Evolutionary conservation across 345 rosid species (phyloP), one percentile per base, ranked within the genome.

Genomic region (Hirschfeldia incana): DNA sequence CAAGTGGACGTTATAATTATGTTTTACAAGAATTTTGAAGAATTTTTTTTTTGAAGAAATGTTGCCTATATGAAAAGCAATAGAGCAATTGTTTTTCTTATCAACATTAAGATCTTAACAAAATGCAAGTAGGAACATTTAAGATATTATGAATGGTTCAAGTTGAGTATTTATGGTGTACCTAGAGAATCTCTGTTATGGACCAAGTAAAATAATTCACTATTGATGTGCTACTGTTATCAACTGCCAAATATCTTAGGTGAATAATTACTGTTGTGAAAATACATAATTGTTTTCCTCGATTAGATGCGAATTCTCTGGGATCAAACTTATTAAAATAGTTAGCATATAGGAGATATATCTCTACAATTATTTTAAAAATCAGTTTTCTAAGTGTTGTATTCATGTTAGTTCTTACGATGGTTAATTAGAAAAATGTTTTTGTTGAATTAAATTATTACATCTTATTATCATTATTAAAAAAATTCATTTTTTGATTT

Each of bases 51-150:
- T 21, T 21, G 21, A 68, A 37, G 37, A 30, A 80, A 34, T 9
- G 34, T 15, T 64, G 57, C 9, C 6, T 82, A 82, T 67, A 83
- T 6, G 66, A 85, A 5, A 68, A 87, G 71, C 57, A 29, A 29
- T 21, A 83, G 68, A 65, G 66, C 79, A 70, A 82, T 82, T 80
- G 66, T 57, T 69, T 79, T 67, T 81, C 72, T 72, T 58, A 26
- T 73, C 80, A 67, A 65, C 8, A 81, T 60, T 75, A 89, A 55
- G 88, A 84, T 84, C 32, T 66, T 85, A 28, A 13, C 63, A 33
- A 34, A 37, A 21, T 12, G 13, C 39, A 72, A 37, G 75, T 58
- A 36, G 55, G 15, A 26, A 71, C 66, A 39, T 72, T 27, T 60
- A 58, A 72, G 57, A 72, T 39, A 4, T 60, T 4, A 37, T 37